A percentile compares a stretch with the other conserved stretches of the same genome.
Evolutionary conservation across 176 grass and related monocot species (phyloP).

Genomic region (Phyllostachys edulis): DNA sequence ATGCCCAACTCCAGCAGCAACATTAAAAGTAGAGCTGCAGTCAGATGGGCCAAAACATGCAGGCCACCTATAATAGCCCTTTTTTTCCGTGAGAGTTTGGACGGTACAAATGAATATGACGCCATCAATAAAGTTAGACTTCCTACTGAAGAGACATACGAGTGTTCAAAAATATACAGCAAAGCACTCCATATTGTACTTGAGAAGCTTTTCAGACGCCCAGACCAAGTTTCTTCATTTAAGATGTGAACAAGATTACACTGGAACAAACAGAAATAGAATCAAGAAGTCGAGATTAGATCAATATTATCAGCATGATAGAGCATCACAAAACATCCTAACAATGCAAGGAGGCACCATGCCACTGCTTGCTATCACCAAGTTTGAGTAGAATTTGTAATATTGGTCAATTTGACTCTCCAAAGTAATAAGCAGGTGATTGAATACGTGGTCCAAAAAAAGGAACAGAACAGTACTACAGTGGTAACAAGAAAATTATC

Average conservation of each 20-base stretch:
- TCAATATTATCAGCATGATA: not conserved
- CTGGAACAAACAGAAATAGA: conserved; percentile 52
- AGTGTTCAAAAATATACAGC: conserved; percentile 86
- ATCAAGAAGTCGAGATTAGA: conserved; percentile 21
- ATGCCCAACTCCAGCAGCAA: conserved; percentile 92
- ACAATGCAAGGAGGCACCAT: not conserved
- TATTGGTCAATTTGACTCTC: conserved; percentile 11
- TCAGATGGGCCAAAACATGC: conserved; percentile 86
- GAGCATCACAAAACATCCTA: conserved; percentile 6
- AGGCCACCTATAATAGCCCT: conserved; percentile 72
- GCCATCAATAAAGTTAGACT: conserved; percentile 65
- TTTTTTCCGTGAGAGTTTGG: conserved; percentile 81
- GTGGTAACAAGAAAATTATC: not conserved
- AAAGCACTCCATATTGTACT: conserved; percentile 75
- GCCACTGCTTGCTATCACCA: not conserved
- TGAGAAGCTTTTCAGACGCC: conserved; percentile 62
- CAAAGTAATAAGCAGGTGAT: not conserved
- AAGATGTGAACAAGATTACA: conserved; percentile 87
- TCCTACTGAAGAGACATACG: conserved; percentile 77
- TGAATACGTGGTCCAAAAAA: not conserved
- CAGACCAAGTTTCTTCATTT: conserved; percentile 74
- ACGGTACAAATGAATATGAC: conserved; percentile 82
- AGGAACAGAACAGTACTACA: not conserved
- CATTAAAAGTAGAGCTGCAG: conserved; percentile 87
- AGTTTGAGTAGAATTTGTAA: conserved; percentile 10